These are phyloP conservation scores for Helenozyma rhizophorensis DNA, from an alignment of 805 yeast genomes.

Conservation along the genomic window DNA sequence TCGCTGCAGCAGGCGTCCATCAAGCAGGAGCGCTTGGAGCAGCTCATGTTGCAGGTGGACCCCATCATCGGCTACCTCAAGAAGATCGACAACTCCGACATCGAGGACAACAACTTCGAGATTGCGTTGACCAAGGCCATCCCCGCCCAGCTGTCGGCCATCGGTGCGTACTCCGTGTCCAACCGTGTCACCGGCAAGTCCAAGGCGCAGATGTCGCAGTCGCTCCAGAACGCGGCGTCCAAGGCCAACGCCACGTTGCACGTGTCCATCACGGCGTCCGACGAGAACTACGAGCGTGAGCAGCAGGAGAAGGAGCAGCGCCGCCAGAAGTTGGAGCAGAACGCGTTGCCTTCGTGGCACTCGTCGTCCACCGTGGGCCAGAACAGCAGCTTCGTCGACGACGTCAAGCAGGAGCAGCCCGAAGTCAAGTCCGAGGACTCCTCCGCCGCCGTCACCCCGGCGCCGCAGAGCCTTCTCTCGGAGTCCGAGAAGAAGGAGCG, in stretches of 20 bases:
- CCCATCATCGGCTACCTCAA: slow-evolving; percentile 81
- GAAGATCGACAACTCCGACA: slow-evolving; percentile 37
- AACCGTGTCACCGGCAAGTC: slow-evolving; percentile 35
- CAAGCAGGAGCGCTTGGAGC: slow-evolving; percentile 76
- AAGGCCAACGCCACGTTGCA: slow-evolving; percentile 81
- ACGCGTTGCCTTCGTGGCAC: slow-evolving; percentile 97
- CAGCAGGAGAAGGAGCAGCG: slow-evolving; percentile 61
- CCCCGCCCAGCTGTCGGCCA: slow-evolving; percentile 72
- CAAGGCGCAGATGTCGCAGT: slow-evolving; percentile 27
- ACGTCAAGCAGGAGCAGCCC: slow-evolving; percentile 10
- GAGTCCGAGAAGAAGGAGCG: slow-evolving; percentile 20
- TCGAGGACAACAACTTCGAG: slow-evolving; percentile 40
- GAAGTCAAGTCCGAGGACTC: slow-evolving; percentile 8
- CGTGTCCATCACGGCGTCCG: slow-evolving; percentile 85
- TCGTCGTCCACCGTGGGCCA: slow-evolving; percentile 84
- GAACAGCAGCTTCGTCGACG: slow-evolving; percentile 42
- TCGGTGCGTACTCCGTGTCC: slow-evolving; percentile 66
- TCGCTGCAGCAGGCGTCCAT: slow-evolving; percentile 74
- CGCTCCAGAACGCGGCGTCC: slow-evolving; percentile 47
- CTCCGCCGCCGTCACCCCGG: slow-evolving; percentile 1
- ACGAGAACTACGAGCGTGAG: slow-evolving; percentile 68
- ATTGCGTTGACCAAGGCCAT: slow-evolving; percentile 69
- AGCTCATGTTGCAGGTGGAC: slow-evolving; percentile 82
- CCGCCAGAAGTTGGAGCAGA: slow-evolving; percentile 74
- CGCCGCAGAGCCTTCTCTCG: slow-evolving; percentile 4